Conservation (phyloP, 2,329 filamentous ascomycete genomes). For the Immersiporthe knoxdaviesiana region DNA sequence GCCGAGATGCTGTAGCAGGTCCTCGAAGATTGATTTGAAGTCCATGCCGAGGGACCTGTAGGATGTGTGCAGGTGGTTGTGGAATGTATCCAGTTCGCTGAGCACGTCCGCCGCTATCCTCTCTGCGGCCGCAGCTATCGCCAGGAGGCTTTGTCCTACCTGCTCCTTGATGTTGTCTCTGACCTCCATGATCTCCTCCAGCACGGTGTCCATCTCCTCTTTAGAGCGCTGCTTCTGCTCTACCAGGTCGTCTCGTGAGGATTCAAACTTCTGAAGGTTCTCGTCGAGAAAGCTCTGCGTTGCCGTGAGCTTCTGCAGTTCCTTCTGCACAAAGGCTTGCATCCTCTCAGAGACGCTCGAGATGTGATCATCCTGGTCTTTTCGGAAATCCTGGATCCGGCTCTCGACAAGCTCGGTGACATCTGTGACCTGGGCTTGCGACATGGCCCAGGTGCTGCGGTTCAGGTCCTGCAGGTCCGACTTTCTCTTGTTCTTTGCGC, state of each 20-base stretch:
- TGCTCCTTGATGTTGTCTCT: conserved; percentile 85
- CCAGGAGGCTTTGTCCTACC: conserved; percentile 81
- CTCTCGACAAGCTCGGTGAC: conserved; percentile 78
- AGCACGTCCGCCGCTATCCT: conserved; percentile 89
- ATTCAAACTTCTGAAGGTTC: conserved; percentile 68
- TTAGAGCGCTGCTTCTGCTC: conserved; percentile 70
- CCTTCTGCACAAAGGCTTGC: conserved; percentile 74
- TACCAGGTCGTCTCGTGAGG: conserved; percentile 69
- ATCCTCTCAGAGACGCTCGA: conserved; percentile 70
- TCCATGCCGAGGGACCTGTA: conserved; percentile 84
- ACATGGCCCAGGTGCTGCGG: conserved; percentile 75
- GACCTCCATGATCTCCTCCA: conserved; percentile 90
- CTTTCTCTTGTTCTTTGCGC: conserved; percentile 83
- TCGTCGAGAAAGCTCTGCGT: conserved; percentile 73
- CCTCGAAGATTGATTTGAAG: conserved; percentile 84
- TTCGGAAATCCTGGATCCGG: conserved; percentile 72
- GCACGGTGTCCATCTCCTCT: conserved; percentile 85
- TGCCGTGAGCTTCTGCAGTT: conserved; percentile 70
- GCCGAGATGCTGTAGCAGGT: conserved; percentile 73
- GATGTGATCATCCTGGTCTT: conserved; percentile 73
- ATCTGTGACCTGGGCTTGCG: conserved; percentile 74
- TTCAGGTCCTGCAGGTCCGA: conserved; percentile 83
- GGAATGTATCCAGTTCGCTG: conserved; percentile 81
- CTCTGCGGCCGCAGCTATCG: conserved; percentile 81
- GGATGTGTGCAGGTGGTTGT: conserved; percentile 78